Percentiles rank a stretch among this genome's conserved stretches.
These are phyloP conservation scores for Cyanidium caldarium DNA, from an alignment of 23 red algal species.

Conservation along the genomic window DNA sequence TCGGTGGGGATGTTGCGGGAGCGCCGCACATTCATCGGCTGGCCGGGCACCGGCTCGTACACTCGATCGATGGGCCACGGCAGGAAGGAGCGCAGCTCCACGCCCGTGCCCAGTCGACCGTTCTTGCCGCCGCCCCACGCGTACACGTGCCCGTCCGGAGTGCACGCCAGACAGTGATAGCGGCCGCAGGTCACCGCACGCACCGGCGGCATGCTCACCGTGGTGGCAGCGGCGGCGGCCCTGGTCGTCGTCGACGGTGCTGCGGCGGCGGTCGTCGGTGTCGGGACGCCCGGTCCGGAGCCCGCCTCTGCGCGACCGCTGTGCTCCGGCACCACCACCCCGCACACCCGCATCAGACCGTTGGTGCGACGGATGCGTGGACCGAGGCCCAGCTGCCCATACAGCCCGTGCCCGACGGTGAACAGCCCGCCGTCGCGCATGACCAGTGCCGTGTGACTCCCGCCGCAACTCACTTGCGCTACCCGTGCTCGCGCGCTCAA, in stretches of 20 bases:
- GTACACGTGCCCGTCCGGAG: constrained; percentile 40
- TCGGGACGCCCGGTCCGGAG: constrained; percentile 30
- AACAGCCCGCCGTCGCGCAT: constrained; percentile 30
- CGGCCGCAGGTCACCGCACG: constrained; percentile 48
- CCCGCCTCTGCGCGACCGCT: constrained; percentile 55
- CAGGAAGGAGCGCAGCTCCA: background rate
- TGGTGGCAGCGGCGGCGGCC: background rate
- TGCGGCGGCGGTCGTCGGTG: constrained; percentile 11
- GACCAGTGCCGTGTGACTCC: constrained; percentile 77
- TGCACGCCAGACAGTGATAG: constrained; percentile 77
- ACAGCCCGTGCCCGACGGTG: constrained; percentile 75
- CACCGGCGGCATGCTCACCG: background rate
- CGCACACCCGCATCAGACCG: background rate
- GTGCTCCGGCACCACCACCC: background rate
- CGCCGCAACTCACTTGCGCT: constrained; percentile 57
- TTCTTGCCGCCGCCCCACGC: constrained; percentile 99
- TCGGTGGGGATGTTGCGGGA: constrained; percentile 8
- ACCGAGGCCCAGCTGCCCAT: constrained; percentile 89
- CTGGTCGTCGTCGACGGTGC: background rate
- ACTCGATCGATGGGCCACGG: constrained; percentile 17
- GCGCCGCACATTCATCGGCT: constrained; percentile 38
- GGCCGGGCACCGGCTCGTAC: constrained; percentile 56
- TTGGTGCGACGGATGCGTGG: background rate
- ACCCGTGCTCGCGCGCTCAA: constrained; percentile 13
- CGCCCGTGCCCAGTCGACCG: constrained; percentile 40